These are phyloP conservation scores for Macrophomina tecta DNA, from an alignment of 2,329 filamentous ascomycete species.

Conservation along the genomic window DNA sequence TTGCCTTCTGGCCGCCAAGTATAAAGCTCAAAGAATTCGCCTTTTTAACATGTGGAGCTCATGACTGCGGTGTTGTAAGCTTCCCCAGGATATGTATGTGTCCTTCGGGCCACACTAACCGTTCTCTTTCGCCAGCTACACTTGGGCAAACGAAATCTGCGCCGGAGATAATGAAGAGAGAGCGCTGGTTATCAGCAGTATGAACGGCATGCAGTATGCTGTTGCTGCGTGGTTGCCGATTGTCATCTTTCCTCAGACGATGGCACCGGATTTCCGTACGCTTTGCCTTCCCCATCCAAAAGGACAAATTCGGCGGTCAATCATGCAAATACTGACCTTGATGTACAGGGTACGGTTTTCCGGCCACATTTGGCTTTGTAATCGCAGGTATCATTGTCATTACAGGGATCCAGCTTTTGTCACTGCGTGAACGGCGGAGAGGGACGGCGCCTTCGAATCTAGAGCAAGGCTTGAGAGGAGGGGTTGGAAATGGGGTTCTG, in stretches of 20 bases:
- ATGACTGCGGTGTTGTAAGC: constrained; percentile 46
- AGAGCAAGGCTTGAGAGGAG: not conserved
- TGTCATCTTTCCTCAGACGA: constrained; percentile 44
- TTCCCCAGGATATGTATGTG: too few species aligned
- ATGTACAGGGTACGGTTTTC: constrained; percentile 23
- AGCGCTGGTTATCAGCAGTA: constrained; percentile 41
- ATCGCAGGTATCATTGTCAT: constrained; percentile 29
- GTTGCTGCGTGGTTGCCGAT: constrained; percentile 42
- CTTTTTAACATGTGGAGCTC: constrained; percentile 38
- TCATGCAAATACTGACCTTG: not conserved
- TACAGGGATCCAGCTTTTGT: constrained; percentile 3
- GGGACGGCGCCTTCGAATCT: not conserved
- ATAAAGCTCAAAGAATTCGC: constrained; percentile 38
- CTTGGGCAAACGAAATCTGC: constrained; percentile 45
- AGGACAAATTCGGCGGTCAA: too few species aligned
- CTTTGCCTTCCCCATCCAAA: not conserved
- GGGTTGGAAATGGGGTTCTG: not conserved
- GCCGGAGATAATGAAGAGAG: constrained; percentile 42
- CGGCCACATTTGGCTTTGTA: constrained; percentile 28
- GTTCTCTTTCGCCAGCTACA: constrained; percentile 31
- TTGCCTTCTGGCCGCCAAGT: constrained; percentile 38
- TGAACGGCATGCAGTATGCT: constrained; percentile 44
- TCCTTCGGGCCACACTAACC: not conserved
- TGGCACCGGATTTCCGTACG: constrained; percentile 40
- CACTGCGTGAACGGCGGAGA: not conserved